Percentiles rank a stretch among this genome's conserved stretches.
These are phyloP conservation scores for Sphaerulina vaccinii DNA, from an alignment of 2,329 filamentous ascomycete species.

Conservation along the genomic window DNA sequence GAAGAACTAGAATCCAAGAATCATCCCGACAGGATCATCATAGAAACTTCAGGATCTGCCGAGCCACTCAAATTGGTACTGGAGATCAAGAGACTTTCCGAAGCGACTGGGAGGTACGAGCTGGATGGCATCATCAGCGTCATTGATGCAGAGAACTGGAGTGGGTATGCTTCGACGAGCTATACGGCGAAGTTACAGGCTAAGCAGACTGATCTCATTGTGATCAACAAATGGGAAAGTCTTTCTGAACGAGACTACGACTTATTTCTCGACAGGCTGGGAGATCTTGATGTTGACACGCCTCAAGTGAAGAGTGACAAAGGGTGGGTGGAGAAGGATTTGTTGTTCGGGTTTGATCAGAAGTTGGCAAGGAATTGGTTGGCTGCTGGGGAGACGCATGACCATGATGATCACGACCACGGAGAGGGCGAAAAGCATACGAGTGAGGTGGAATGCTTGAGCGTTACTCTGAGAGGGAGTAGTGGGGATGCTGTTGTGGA, in stretches of 20 bases:
- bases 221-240: conserved; percentile 90
- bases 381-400: conserved; percentile 40
- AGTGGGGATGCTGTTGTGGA: conserved; percentile 53
- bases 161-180: conserved; percentile 85
- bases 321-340: conserved; percentile 72
- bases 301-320: conserved; percentile 78
- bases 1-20: conserved; percentile 64
- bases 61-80: conserved; percentile 82
- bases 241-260: conserved; percentile 74
- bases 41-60: conserved; percentile 88
- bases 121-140: conserved; percentile 88
- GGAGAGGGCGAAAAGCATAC: conserved; percentile 59
- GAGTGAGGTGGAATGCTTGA: conserved; percentile 86
- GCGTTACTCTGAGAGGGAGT: conserved; percentile 59
- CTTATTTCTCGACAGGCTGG: conserved; percentile 72
- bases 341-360: conserved; percentile 86
- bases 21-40: conserved; percentile 78
- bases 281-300: conserved; percentile 75
- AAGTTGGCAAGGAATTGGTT: conserved; percentile 61
- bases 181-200: conserved; percentile 88
- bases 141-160: conserved; percentile 93
- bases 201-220: conserved; percentile 81
- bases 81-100: conserved; percentile 77
- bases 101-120: conserved; percentile 67
- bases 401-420: conserved; percentile 45